Conservation (phyloP, 2,329 filamentous ascomycete genomes). For the Fusarium sterilihyphosum region DNA sequence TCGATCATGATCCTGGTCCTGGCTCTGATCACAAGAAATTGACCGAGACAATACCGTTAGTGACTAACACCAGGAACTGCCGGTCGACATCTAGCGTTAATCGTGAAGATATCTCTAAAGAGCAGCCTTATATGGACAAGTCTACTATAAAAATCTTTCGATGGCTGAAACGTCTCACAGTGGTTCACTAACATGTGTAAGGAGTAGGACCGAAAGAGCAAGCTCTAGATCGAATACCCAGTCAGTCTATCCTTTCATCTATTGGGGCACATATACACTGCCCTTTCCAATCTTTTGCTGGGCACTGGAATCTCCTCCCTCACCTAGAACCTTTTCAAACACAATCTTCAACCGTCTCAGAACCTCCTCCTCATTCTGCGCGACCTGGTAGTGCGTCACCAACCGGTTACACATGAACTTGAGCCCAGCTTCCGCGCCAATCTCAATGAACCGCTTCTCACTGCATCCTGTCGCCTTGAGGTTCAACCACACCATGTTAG, state of each 20-base stretch:
- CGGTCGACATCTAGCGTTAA: neutral
- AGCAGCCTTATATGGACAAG: neutral
- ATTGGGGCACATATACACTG: conserved; percentile 41
- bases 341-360: conserved; percentile 65
- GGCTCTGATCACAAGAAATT: conserved; percentile 13
- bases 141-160: neutral
- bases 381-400: conserved; percentile 69
- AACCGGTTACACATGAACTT: conserved; percentile 53
- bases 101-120: neutral
- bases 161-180: neutral
- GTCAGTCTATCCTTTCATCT: conserved; percentile 1
- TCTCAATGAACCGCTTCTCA: conserved; percentile 49
- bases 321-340: conserved; percentile 55
- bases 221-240: neutral
- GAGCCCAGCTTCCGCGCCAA: conserved; percentile 56
- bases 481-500: conserved; percentile 94
- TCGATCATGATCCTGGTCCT: conserved; percentile 14
- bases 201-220: neutral
- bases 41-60: neutral
- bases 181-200: neutral
- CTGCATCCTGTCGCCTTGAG: conserved; percentile 67
- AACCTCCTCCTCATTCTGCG: conserved; percentile 67
- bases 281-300: conserved; percentile 37
- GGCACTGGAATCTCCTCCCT: conserved; percentile 13
- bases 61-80: neutral